These are phyloP conservation scores for Apophysomyces elegans DNA, from an alignment of 371 early-diverging fungal species.

Conservation along the genomic window DNA sequence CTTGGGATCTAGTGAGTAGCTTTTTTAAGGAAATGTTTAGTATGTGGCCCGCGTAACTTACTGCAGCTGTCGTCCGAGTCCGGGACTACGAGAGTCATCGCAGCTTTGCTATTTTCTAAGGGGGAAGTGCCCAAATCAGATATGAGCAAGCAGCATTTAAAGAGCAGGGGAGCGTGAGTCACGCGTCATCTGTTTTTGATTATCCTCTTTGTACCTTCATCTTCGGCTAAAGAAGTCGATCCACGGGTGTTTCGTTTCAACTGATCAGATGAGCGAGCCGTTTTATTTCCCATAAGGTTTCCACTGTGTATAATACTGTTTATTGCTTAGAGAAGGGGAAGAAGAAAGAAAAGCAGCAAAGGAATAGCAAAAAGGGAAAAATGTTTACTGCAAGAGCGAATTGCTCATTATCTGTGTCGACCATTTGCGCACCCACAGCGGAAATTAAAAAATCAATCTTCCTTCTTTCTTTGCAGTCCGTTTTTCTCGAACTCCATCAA, in stretches of 20 bases:
- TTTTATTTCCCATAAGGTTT: background rate
- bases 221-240: background rate
- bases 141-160: background rate
- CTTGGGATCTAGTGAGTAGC: background rate
- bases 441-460: constrained; percentile 17
- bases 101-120: background rate
- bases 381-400: background rate
- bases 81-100: background rate
- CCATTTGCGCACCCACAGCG: no score
- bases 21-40: background rate
- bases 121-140: background rate
- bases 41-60: background rate
- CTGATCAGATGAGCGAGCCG: background rate
- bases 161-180: background rate
- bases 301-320: background rate
- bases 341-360: background rate
- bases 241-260: background rate
- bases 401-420: background rate
- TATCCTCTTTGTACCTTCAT: background rate
- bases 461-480: constrained; percentile 46
- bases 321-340: background rate
- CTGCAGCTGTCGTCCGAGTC: background rate
- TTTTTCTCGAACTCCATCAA: constrained; percentile 61
- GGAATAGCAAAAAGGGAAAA: background rate
- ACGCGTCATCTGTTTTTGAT: background rate